Evolutionary conservation across 192 early-diverging fungal species (phyloP), one percentile per base, ranked within the genome.

Genomic region (Pilobolus umbonatus): DNA sequence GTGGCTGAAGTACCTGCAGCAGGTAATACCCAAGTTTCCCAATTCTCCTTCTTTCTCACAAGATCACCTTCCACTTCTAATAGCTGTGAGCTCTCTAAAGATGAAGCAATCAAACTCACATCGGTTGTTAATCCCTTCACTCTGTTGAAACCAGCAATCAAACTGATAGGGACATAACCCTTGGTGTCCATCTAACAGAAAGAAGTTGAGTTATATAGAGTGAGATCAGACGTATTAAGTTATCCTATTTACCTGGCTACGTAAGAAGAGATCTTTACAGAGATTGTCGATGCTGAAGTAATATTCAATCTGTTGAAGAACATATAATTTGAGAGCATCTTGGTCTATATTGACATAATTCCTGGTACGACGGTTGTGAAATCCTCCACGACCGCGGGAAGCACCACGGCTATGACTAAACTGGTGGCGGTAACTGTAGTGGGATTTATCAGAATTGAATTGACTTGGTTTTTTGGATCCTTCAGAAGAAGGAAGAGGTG

Each of bases 241-340:
- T n/a, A n/a, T n/a, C n/a, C n/a, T n/a, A n/a, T n/a, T n/a, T n/a
- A n/a, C n/a, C n/a, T 77, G 73, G 35, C 57, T 77, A 43, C 96
- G 86, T 76, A 99, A 92, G 72, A 81, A 99, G 17, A 98, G 79
- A 69, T 99, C 96, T 51, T 89, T 90, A 85, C 92, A 94, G 50
- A 99, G 77, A 62, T 99, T 99, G 38, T 98, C 95, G 42, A 96
- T 83, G 46, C 90, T 93, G 64, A 98, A 98, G 77, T 99, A 99
- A 74, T 93, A 99, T 69, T 99, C 88, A 59, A 86, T 72, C 68
- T 86, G 84, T 47, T 83, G 83, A 21, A 82, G 54, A 55, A 86
- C 68, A 57, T 79, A 85, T 5, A 58, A 57, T 57, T 83, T 78
- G 46, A 86, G 69, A 15, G 71, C 65, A 38, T 76, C 75, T 1